Evolutionary conservation across 2,329 filamentous ascomycete genomes (phyloP), one percentile per base, ranked within the genome.

Genomic region (Fusarium penzigii): DNA sequence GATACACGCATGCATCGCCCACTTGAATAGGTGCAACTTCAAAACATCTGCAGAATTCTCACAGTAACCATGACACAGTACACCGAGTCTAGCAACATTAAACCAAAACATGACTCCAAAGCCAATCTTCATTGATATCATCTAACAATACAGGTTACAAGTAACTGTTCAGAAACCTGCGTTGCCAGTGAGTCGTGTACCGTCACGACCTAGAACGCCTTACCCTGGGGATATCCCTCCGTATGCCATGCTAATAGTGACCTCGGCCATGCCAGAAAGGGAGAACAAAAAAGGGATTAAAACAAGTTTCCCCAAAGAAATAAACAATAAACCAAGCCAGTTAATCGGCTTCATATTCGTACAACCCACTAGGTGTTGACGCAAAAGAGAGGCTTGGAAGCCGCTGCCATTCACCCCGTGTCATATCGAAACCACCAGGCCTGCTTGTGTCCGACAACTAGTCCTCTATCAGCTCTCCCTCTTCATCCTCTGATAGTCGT

Each of bases 401-500:
- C 20, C 20, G 20, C 20, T 25, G 7, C 20, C 20, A 25, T 25
- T 25, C 20, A 7, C 20, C 20, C 20, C 20, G 20, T 25, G 20
- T 25, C 20, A 25, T 25, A 25, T 25, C 20, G 20, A 25, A 25
- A 25, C 7, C 20, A 7, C 20, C 20, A 7, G 20, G 20, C 20
- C 20, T 25, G 32, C 48, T 42, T 52, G 29, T 42, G 46, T 46
- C 39, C 29, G 13, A 38, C 20, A n/a, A 36, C 55, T 51, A 70
- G 36, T 70, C 68, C 52, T 75, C 72, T 32, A 73, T 61, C 38
- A 79, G 70, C 58, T 80, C 78, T 32, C 78, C 78, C 52, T 80
- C 78, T 52, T 80, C 77, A 44, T 80, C 77, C 49, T 78, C 74
- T 1, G 75, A 78, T 29, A 77, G 64, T 46, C 72, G 71, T 44